Evolutionary conservation across 2,329 filamentous ascomycete genomes (phyloP), one percentile per base, ranked within the genome.

Genomic region (Orbilia quercus): DNA sequence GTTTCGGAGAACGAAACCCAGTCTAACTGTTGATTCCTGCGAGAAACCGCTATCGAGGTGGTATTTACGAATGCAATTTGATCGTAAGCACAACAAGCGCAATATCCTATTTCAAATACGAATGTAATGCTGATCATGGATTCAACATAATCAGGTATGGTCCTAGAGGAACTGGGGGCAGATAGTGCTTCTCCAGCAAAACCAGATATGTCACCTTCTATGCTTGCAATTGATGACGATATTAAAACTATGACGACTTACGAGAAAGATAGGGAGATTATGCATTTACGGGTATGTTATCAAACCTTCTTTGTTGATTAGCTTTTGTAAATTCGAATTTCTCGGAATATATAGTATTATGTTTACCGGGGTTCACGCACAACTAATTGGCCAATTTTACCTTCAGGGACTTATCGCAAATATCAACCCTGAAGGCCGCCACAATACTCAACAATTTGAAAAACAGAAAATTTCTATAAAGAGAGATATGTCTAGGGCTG

Each of bases 141-240:
- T n/a, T n/a, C n/a, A n/a, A n/a, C n/a, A n/a, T n/a, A n/a, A n/a
- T n/a, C n/a, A n/a, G n/a, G n/a, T n/a, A n/a, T n/a, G n/a, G n/a
- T n/a, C n/a, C n/a, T n/a, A n/a, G n/a, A n/a, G n/a, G n/a, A n/a
- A n/a, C n/a, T n/a, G n/a, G n/a, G n/a, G n/a, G n/a, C n/a, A n/a
- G n/a, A n/a, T n/a, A n/a, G n/a, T n/a, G n/a, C n/a, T n/a, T n/a
- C n/a, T n/a, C n/a, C n/a, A n/a, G n/a, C n/a, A n/a, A n/a, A n/a
- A n/a, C n/a, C n/a, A n/a, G n/a, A n/a, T n/a, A n/a, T n/a, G n/a
- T n/a, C n/a, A n/a, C n/a, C n/a, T n/a, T n/a, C n/a, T n/a, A n/a
- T n/a, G n/a, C n/a, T 47, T 16, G 22, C n/a, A 1, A 47, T 48
- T n/a, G 57, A 60, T 7, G 57, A 59, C 34, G 55, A 59, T 38